Evolutionary conservation across 2,329 filamentous ascomycete genomes (phyloP), one percentile per base, ranked within the genome.

Genomic region (Pezicula radicicola): DNA sequence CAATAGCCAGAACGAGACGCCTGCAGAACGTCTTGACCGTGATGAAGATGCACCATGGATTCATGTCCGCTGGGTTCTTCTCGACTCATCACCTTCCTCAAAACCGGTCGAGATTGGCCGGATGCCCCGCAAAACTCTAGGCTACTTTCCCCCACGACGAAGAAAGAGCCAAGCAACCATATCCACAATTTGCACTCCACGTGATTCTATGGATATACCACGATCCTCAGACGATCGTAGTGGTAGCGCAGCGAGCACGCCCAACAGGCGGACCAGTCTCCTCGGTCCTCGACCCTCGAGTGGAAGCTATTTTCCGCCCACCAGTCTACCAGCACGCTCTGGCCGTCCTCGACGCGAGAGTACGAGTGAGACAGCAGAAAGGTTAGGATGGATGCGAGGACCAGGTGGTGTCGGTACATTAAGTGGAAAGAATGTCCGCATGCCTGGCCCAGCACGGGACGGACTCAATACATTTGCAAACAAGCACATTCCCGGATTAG

Each of bases 111-210:
- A 97, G 68, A 94, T 99, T 58, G 91, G 85, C 15, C 85, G 94
- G 28, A 83, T 97, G 52, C 84, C 91, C 19, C 84, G 89, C 52
- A 85, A 86, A 70, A 81, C 87, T 2, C 78, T 97, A 42, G 93
- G 92, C 21, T 97, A 93, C 71, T 97, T 97, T 65, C 93, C 93
- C 3, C 92, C 92, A 7, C 83, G 91, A 18, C 92, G 83, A 94
- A 94, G 85, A 94, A 64, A 68, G 52, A 68, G 65, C 35, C 71
- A 81, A 9, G 75, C 80, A 61, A 84, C 84, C 1, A 79, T 80
- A 48, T 88, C 88, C 3, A 78, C 83, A 13, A 60, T 84, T 48
- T 83, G 85, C 16, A 90, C 87, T 2, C 88, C 88, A 7, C 61
- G 65, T 21, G 63, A 36, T 25, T 68, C 66, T 35, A 47, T 50